Conservation (phyloP, 306 rosid species). For the Rosa multiflora region DNA sequence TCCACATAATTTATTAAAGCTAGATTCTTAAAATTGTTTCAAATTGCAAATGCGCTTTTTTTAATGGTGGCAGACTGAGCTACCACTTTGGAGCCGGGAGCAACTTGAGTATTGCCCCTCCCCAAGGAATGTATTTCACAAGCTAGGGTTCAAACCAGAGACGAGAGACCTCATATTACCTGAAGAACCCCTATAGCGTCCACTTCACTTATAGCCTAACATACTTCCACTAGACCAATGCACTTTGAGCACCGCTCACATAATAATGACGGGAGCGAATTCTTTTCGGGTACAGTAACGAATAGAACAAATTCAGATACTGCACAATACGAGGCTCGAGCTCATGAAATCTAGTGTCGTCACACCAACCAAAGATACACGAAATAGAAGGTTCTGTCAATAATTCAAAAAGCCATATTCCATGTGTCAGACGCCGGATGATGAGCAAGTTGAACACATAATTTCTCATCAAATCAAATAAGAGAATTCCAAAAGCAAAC, state of each 20-base stretch:
- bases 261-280: not conserved
- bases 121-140: too few relatives aligned
- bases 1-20: not conserved
- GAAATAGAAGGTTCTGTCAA: not conserved
- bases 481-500: not conserved
- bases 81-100: too few relatives aligned
- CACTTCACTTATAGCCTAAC: too few relatives aligned
- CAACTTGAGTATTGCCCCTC: too few relatives aligned
- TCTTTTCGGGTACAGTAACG: not conserved
- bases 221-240: too few relatives aligned
- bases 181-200: too few relatives aligned
- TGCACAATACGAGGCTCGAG: not conserved
- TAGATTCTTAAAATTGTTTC: not conserved
- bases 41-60: not conserved
- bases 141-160: too few relatives aligned
- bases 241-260: too few relatives aligned
- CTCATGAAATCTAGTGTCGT: not conserved
- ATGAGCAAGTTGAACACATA: too few relatives aligned
- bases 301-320: not conserved
- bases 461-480: not conserved
- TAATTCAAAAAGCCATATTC: not conserved
- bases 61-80: too few relatives aligned
- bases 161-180: too few relatives aligned
- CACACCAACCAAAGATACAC: not conserved
- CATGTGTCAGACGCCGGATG: not conserved